Evolutionary conservation across 306 rosid genomes (phyloP).

Genomic region (Vicia faba): DNA sequence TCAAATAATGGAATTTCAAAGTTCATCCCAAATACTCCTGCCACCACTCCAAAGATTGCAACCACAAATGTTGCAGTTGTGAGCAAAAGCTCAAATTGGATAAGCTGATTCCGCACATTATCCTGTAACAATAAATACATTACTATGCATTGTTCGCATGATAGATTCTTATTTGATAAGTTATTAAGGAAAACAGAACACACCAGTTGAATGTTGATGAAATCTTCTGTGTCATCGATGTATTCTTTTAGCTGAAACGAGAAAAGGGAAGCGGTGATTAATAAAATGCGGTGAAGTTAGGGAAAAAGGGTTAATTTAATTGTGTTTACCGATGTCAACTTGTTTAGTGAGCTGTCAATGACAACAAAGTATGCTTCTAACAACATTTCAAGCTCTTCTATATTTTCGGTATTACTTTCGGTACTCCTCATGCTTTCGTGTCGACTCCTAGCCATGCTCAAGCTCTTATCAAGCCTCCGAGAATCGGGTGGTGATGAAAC

Average conservation of each 20-base stretch:
- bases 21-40: slow-evolving; percentile 97
- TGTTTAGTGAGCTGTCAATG: slow-evolving; percentile 93
- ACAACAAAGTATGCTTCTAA: slow-evolving; percentile 98
- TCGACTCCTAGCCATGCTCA: slow-evolving; percentile 95
- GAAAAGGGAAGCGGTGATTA: slow-evolving; percentile 34
- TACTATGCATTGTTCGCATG: slow-evolving; percentile 8
- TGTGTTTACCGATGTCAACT: slow-evolving; percentile 82
- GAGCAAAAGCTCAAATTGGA: slow-evolving; percentile 93
- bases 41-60: slow-evolving; percentile 96
- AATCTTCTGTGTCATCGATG: slow-evolving; percentile 98
- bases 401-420: slow-evolving; percentile 78
- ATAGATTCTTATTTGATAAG: slow-evolving; percentile 1
- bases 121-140: slow-evolving; percentile 56
- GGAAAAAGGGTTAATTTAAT: slow-evolving; percentile 21
- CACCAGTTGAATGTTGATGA: slow-evolving; percentile 98
- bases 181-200: slow-evolving; percentile 9
- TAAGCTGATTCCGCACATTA: slow-evolving; percentile 95
- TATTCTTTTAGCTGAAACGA: slow-evolving; percentile 90
- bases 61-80: slow-evolving; percentile 97
- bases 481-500: slow-evolving; percentile 90
- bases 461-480: slow-evolving; percentile 80
- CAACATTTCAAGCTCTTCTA: slow-evolving; percentile 99
- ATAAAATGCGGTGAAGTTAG: slow-evolving; percentile 32
- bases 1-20: slow-evolving; percentile 66
- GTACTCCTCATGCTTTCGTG: slow-evolving; percentile 88